phyloP scores from a whole-genome alignment of 2,329 filamentous ascomycete species.

The Atkinsonella texensis region DNA sequence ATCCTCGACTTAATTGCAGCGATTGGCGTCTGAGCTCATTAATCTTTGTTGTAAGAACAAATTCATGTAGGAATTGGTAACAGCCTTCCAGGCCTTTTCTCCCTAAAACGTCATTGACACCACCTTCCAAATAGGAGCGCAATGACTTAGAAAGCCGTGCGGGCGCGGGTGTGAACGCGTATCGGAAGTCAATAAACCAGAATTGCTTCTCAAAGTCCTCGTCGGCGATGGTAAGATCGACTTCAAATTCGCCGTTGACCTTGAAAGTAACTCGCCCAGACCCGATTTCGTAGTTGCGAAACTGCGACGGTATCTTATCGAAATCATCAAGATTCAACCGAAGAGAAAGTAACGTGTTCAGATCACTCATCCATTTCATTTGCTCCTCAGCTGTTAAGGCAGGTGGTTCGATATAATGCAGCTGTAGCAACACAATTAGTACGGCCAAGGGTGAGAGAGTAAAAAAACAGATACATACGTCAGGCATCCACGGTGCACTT shows the following conservation, averaged over 20 bases:
- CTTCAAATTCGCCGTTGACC: conserved; percentile 75
- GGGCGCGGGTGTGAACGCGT: conserved; percentile 63
- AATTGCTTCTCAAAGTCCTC: conserved; percentile 77
- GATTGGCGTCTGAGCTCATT: conserved; percentile 72
- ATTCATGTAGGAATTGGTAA: conserved; percentile 78
- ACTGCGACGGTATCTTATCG: conserved; percentile 60
- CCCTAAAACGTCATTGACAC: conserved; percentile 59
- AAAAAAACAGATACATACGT: conserved; percentile 36
- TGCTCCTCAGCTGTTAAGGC: conserved; percentile 60
- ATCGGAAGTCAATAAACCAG: conserved; percentile 87
- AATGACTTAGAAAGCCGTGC: conserved; percentile 48
- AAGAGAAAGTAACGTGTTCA: conserved; percentile 74
- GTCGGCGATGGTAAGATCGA: conserved; percentile 82
- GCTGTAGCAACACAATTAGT: conserved; percentile 32
- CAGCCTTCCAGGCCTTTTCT: conserved; percentile 65
- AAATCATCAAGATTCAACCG: conserved; percentile 77
- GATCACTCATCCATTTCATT: conserved; percentile 60
- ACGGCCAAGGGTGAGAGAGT: not conserved
- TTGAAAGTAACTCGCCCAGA: conserved; percentile 86
- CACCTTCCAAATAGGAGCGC: conserved; percentile 53
- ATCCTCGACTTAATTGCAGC: conserved; percentile 49
- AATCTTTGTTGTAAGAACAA: conserved; percentile 83
- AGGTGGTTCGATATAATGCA: conserved; percentile 66
- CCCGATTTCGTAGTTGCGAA: conserved; percentile 64
- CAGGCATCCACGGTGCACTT: conserved; percentile 65